Percentiles rank a stretch among this genome's conserved stretches.
Evolutionary conservation across 768 basidiomycete genomes (phyloP).

Genomic region (Lactifluus pinguis): DNA sequence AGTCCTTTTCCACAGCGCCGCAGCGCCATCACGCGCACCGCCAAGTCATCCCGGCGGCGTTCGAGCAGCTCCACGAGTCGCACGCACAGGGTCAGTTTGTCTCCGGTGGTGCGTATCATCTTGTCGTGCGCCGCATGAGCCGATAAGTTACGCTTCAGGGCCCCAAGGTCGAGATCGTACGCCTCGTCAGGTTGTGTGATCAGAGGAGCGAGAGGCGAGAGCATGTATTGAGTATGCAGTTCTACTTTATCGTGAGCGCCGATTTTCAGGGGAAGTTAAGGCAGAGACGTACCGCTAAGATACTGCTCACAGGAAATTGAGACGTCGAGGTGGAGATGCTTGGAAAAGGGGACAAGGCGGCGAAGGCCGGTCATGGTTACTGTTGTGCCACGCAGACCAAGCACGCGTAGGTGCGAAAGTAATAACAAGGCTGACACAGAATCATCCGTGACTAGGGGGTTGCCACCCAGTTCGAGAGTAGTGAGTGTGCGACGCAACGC

Average conservation of each 20-base stretch:
- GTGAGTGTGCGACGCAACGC: constrained; percentile 45
- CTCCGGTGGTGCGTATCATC: constrained; percentile 36
- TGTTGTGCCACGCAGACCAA: constrained; percentile 44
- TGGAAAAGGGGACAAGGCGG: constrained; percentile 33
- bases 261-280: not conserved
- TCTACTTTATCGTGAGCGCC: constrained; percentile 25
- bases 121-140: constrained; percentile 45
- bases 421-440: constrained; percentile 45
- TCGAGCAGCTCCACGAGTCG: constrained; percentile 40
- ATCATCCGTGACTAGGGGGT: constrained; percentile 47
- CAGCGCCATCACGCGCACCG: constrained; percentile 39
- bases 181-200: constrained; percentile 37
- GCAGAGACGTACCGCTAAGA: constrained; percentile 36
- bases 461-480: constrained; percentile 43
- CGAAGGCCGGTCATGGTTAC: constrained; percentile 53
- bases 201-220: constrained; percentile 41
- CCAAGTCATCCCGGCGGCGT: constrained; percentile 40
- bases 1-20: not conserved
- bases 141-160: constrained; percentile 47
- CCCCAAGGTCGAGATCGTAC: constrained; percentile 34
- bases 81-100: constrained; percentile 40
- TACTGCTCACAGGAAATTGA: constrained; percentile 46
- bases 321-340: constrained; percentile 43
- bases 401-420: constrained; percentile 37
- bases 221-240: constrained; percentile 38